Conservation (phyloP, 177 flowering plant species). For the Vitis hybrid region DNA sequence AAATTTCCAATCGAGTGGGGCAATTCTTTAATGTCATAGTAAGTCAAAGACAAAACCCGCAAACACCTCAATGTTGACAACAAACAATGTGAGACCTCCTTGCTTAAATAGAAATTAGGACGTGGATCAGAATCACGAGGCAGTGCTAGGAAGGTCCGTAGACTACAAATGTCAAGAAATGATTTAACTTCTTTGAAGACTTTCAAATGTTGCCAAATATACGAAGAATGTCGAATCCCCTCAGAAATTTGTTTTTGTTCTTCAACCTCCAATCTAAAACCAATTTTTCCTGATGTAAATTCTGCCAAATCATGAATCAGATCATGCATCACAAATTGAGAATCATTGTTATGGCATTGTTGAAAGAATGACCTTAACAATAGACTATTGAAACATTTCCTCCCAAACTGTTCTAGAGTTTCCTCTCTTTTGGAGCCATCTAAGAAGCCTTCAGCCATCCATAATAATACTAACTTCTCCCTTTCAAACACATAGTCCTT, state of each 20-base stretch:
- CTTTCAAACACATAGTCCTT: slow-evolving; percentile 24
- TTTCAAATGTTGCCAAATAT: neutral
- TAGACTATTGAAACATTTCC: slow-evolving; percentile 23
- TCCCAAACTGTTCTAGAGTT: slow-evolving; percentile 26
- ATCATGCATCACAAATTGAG: slow-evolving; percentile 35
- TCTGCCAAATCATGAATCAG: slow-evolving; percentile 36
- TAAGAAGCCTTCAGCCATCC: slow-evolving; percentile 42
- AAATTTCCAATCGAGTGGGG: slow-evolving; percentile 28
- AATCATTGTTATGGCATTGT: neutral
- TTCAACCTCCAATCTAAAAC: slow-evolving; percentile 13
- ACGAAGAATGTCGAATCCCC: slow-evolving; percentile 24
- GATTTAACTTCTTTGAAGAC: slow-evolving; percentile 3
- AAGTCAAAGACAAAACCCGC: slow-evolving; percentile 16
- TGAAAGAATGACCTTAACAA: slow-evolving; percentile 30
- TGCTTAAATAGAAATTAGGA: neutral
- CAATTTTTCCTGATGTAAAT: slow-evolving; percentile 15
- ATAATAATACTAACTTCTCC: slow-evolving; percentile 20
- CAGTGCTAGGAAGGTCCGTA: slow-evolving; percentile 27
- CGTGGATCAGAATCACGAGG: too few species aligned
- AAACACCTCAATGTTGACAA: slow-evolving; percentile 13
- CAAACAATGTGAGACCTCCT: neutral
- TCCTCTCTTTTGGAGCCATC: neutral
- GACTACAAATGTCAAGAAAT: neutral
- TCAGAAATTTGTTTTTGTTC: neutral
- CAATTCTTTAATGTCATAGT: neutral